Percentiles rank a stretch among this genome's conserved stretches.
Evolutionary conservation across 2,329 filamentous ascomycete genomes (phyloP).

Genomic region (Neoarthrinium moseri): DNA sequence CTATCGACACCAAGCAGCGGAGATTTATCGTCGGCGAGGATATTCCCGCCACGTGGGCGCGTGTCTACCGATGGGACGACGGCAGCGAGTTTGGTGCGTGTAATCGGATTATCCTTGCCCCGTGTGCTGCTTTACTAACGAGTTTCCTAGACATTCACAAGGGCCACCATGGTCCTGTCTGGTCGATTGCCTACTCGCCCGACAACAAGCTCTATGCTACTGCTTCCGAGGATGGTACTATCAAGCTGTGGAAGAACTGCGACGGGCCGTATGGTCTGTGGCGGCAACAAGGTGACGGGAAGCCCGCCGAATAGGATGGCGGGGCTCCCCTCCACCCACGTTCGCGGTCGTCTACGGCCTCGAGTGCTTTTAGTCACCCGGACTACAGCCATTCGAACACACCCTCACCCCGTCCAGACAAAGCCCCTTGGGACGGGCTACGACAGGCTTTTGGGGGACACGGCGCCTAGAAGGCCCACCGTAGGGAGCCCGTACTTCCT

Average conservation of each 20-base stretch:
- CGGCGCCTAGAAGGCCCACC: no score
- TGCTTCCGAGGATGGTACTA: constrained; percentile 94
- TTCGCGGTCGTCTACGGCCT: no score
- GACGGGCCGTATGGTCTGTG: constrained; percentile 65
- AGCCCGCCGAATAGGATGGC: constrained; percentile 35
- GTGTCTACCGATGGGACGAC: constrained; percentile 85
- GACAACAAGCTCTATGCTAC: constrained; percentile 96
- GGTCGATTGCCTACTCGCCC: constrained; percentile 92
- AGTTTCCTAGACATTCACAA: constrained; percentile 74
- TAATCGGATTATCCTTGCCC: background rate
- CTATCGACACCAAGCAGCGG: constrained; percentile 76
- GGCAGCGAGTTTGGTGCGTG: constrained; percentile 71
- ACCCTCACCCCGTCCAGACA: no score
- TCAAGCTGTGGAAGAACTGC: constrained; percentile 84
- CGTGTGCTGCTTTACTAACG: constrained; percentile 16
- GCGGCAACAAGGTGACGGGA: constrained; percentile 32
- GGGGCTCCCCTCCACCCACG: constrained; percentile 15
- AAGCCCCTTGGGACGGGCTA: no score
- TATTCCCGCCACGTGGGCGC: constrained; percentile 90
- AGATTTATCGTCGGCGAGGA: constrained; percentile 89
- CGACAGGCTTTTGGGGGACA: no score
- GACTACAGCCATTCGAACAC: background rate
- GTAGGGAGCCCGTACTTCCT: no score
- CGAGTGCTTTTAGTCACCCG: no score
- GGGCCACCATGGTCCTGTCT: constrained; percentile 95